Evolutionary conservation across 2,329 filamentous ascomycete species (phyloP), one percentile per base, ranked within the genome.

Genomic region (Bimuria novae-zelandiae): DNA sequence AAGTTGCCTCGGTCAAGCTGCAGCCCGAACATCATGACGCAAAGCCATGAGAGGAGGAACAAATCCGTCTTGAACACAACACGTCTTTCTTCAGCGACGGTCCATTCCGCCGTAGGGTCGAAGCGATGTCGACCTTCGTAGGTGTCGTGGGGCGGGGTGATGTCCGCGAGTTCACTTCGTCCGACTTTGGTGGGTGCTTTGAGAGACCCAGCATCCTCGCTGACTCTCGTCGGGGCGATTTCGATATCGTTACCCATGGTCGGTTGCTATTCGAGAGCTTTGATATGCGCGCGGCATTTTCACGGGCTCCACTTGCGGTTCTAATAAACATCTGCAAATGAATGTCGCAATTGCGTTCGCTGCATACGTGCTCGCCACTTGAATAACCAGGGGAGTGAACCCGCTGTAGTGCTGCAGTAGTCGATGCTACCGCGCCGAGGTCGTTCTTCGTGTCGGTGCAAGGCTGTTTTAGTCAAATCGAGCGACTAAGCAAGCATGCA

Each of bases 41-140:
- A 68, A 14, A 69, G 57, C 64, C 64, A 69, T 21, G 57, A 54
- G 7, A 68, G 57, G 21, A 68, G 57, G 21, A 59, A 71, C 10
- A 68, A 42, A 44, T 66, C 60, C 63, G 81, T 78, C 67, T 80
- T 83, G 44, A 80, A 71, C 7, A 85, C 77, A 0, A 85, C 68
- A 35, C 69, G 75, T 61, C 76, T 77, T 67, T 86, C 84, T 60
- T 86, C 84, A 43, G 77, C 75, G n/a, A 74, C 63, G 0, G 77
- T 79, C 84, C 84, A 86, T 50, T 75, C 72, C 21, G 78, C 81
- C 1, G 71, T 62, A 1, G 83, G 82, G 56, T 86, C 82, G 61
- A 79, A 85, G 47, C 82, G 76, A 65, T 86, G 84, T 7, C 75
- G 72, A 19, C 82, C 82, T 65, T 86, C 84, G 60, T 85, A 85